Conservation (phyloP, 129 eudicot genomes). For the Flaveria bidentis region DNA sequence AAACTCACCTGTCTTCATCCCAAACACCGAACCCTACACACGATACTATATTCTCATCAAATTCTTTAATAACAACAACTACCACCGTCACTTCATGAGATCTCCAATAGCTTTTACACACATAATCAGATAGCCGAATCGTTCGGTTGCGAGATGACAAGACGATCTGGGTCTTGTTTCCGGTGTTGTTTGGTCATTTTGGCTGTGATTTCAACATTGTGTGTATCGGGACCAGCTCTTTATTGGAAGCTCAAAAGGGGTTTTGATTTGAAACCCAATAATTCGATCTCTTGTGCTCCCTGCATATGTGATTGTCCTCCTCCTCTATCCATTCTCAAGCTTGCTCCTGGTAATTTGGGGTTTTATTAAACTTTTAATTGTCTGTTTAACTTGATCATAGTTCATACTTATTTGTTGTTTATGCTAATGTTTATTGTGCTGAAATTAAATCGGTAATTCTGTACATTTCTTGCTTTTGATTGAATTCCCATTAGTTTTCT, state of each 20-base stretch:
- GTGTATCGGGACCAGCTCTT: slow-evolving; percentile 78
- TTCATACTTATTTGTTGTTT: not conserved
- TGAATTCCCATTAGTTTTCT: not conserved
- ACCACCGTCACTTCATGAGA: slow-evolving; percentile 21
- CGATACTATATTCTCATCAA: slow-evolving; percentile 12
- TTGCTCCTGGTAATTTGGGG: slow-evolving; percentile 57
- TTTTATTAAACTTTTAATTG: no score
- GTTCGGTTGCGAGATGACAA: slow-evolving; percentile 44
- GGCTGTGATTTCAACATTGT: slow-evolving; percentile 75
- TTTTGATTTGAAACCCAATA: slow-evolving; percentile 33
- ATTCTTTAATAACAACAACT: not conserved
- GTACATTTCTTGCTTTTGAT: no score
- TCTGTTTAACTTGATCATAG: not conserved
- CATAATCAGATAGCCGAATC: slow-evolving; percentile 4
- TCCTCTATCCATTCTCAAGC: slow-evolving; percentile 69
- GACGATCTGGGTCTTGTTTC: slow-evolving; percentile 64
- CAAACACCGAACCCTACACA: slow-evolving; percentile 9
- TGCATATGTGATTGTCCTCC: slow-evolving; percentile 84
- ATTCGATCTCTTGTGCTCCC: slow-evolving; percentile 56
- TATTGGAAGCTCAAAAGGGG: slow-evolving; percentile 62
- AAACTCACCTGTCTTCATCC: slow-evolving; percentile 16
- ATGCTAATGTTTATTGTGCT: not conserved
- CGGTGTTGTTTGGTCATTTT: slow-evolving; percentile 65
- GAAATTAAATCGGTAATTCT: not conserved
- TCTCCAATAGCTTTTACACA: slow-evolving; percentile 9